A percentile compares a stretch with the other conserved stretches of the same genome.
Evolutionary conservation across 1,284 basidiomycete species (phyloP).

Genomic region (Sanghuangporus baumii): DNA sequence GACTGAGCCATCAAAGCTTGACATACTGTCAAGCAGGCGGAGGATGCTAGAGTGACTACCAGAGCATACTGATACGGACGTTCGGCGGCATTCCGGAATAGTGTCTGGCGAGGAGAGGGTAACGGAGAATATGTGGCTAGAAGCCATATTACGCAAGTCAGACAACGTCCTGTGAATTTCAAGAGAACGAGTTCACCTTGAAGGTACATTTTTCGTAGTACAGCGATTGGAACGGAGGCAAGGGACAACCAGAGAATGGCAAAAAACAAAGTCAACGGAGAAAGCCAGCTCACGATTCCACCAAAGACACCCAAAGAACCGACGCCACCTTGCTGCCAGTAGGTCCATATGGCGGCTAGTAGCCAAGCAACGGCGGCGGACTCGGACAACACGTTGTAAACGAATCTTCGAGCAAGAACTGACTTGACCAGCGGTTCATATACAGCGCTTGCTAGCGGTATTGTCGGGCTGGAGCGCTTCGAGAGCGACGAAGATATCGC

Average conservation of each 20-base stretch:
- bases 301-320: constrained; percentile 28
- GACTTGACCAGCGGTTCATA: constrained; percentile 58
- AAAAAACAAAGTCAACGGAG: constrained; percentile 31
- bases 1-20: constrained; percentile 36
- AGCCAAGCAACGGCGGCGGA: constrained; percentile 45
- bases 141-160: neutral
- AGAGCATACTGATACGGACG: constrained; percentile 38
- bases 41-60: constrained; percentile 39
- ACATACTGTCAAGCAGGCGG: constrained; percentile 34
- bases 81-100: constrained; percentile 43
- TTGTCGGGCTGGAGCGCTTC: constrained; percentile 38
- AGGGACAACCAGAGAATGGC: constrained; percentile 31
- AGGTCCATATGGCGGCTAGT: constrained; percentile 34
- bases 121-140: constrained; percentile 42
- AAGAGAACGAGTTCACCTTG: constrained; percentile 36
- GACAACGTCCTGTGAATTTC: neutral
- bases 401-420: constrained; percentile 50
- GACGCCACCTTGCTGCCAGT: constrained; percentile 28
- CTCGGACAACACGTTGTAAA: constrained; percentile 44
- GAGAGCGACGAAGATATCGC: constrained; percentile 35
- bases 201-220: constrained; percentile 50
- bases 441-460: constrained; percentile 42
- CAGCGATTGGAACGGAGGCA: constrained; percentile 43
- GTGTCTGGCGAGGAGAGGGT: constrained; percentile 45
- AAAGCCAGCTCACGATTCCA: constrained; percentile 33